phyloP scores from a whole-genome alignment of 2,329 filamentous ascomycete species.

The Drechslerella dactyloides region DNA sequence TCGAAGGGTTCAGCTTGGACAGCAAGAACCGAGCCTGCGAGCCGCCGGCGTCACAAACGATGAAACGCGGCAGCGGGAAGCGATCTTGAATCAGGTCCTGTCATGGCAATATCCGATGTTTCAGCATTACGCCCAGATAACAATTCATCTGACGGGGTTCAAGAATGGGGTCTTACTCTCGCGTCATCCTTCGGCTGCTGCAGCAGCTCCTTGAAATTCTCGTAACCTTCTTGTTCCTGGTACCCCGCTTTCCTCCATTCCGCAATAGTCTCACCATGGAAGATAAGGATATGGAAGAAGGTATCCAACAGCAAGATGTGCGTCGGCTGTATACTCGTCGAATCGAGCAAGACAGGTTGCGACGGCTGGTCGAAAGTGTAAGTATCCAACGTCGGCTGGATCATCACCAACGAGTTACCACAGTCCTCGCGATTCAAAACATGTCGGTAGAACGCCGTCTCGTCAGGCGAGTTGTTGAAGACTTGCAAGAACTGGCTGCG shows the following conservation, averaged over 20 bases:
- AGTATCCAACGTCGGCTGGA: slow-evolving; percentile 94
- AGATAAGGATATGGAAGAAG: slow-evolving; percentile 99
- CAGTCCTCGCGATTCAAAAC: slow-evolving; percentile 97
- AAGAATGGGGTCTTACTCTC: slow-evolving; percentile 67
- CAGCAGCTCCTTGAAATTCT: slow-evolving; percentile 87
- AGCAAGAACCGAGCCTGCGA: slow-evolving; percentile 96
- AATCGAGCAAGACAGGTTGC: slow-evolving; percentile 92
- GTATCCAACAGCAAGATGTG: slow-evolving; percentile 95
- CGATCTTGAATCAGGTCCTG: slow-evolving; percentile 95
- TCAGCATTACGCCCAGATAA: slow-evolving; percentile 20
- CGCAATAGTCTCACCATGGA: slow-evolving; percentile 96
- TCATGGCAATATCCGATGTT: slow-evolving; percentile 11
- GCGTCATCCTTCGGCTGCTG: slow-evolving; percentile 97
- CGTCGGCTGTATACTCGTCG: slow-evolving; percentile 90
- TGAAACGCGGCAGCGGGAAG: slow-evolving; percentile 97
- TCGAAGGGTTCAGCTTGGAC: slow-evolving; percentile 96
- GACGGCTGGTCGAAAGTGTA: slow-evolving; percentile 96
- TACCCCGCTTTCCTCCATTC: slow-evolving; percentile 98
- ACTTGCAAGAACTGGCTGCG: slow-evolving; percentile 97
- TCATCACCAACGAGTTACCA: slow-evolving; percentile 96
- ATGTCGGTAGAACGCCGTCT: slow-evolving; percentile 98
- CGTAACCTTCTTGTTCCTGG: slow-evolving; percentile 96
- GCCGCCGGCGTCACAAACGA: slow-evolving; percentile 97
- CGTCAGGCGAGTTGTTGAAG: slow-evolving; percentile 98
- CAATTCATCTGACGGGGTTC: background rate